These are phyloP conservation scores for Haematococcus lacustris DNA, from an alignment of 139 green algal species.

Conservation along the genomic window DNA sequence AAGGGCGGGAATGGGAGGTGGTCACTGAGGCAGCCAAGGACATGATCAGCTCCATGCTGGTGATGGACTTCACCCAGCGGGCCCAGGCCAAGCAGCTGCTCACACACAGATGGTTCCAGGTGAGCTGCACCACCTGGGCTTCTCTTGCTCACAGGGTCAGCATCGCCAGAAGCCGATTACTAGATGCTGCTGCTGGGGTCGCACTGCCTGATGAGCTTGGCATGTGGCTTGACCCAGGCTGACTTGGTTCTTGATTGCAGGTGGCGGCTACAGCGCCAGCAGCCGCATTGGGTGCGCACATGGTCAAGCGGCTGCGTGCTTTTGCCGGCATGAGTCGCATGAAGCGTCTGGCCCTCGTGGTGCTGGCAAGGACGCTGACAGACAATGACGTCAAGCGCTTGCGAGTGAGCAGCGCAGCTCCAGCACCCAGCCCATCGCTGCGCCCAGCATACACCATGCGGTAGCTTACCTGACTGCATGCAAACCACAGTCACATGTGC, in stretches of 20 bases:
- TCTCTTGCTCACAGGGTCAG: too few relatives aligned
- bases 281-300: conserved; percentile 43
- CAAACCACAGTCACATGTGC: too few relatives aligned
- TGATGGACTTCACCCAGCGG: conserved; percentile 63
- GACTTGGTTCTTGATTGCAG: too few relatives aligned
- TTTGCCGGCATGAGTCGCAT: conserved; percentile 54
- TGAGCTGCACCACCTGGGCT: too few relatives aligned
- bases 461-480: too few relatives aligned
- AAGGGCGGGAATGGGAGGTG: conserved; percentile 54
- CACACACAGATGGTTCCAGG: conserved; percentile 45
- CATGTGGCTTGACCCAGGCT: too few relatives aligned
- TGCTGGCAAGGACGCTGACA: conserved; percentile 49
- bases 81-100: conserved; percentile 53
- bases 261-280: conserved; percentile 39
- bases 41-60: conserved; percentile 67
- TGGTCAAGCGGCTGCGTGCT: conserved; percentile 51
- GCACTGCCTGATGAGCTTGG: too few relatives aligned
- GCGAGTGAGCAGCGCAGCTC: conserved; percentile 36
- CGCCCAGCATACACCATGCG: too few relatives aligned
- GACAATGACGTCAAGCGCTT: conserved; percentile 53
- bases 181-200: too few relatives aligned
- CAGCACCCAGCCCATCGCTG: too few relatives aligned
- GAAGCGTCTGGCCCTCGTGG: conserved; percentile 53
- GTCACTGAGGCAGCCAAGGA: conserved; percentile 70
- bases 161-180: too few relatives aligned